Conservation (phyloP, 2,329 filamentous ascomycete species). For the Ophiostoma montium region DNA sequence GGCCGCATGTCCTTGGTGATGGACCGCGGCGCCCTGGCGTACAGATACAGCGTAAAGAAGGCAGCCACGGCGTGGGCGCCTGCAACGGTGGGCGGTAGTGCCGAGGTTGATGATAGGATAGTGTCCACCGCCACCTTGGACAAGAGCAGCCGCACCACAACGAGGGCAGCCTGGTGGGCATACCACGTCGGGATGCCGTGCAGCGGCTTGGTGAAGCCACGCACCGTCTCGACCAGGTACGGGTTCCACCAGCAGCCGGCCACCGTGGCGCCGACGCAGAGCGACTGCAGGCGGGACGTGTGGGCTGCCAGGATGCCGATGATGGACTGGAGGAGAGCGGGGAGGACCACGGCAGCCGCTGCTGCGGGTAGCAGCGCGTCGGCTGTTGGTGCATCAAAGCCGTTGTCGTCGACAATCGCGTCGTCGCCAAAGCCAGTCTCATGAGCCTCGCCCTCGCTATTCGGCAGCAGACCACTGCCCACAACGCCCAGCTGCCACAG, state of each 20-base stretch:
- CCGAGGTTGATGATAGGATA: constrained; percentile 37
- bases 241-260: constrained; percentile 54
- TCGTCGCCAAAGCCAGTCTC: constrained; percentile 11
- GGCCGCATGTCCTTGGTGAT: constrained; percentile 44
- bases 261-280: constrained; percentile 10
- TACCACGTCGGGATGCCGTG: constrained; percentile 52
- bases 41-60: constrained; percentile 37
- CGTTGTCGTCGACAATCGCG: constrained; percentile 16
- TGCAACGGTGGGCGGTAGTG: constrained; percentile 27
- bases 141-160: constrained; percentile 40
- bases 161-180: constrained; percentile 44
- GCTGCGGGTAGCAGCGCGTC: neutral
- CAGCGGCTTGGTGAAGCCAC: constrained; percentile 47
- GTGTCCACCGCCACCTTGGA: constrained; percentile 33
- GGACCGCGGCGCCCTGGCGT: constrained; percentile 27
- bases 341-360: neutral
- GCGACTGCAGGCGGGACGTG: constrained; percentile 13
- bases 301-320: constrained; percentile 26
- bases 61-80: constrained; percentile 42
- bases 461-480: neutral
- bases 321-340: constrained; percentile 21
- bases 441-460: neutral
- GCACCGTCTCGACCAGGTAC: constrained; percentile 42
- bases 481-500: constrained; percentile 30
- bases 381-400: neutral